These are phyloP conservation scores for Boletus coccyginus DNA, from an alignment of 768 basidiomycete species.

Conservation along the genomic window DNA sequence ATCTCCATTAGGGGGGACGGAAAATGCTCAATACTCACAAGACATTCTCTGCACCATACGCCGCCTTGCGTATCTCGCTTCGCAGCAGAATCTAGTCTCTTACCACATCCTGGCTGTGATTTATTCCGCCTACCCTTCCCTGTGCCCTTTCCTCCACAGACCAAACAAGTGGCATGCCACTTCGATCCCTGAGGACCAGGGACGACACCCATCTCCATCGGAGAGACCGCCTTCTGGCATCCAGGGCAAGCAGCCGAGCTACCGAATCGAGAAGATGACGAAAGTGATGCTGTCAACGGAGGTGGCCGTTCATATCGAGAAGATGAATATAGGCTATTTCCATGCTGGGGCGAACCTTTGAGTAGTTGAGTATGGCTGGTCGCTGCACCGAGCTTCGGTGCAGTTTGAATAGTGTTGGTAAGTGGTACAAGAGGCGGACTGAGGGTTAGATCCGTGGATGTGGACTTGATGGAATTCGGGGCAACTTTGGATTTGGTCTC, in stretches of 20 bases:
- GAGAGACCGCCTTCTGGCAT: conserved; percentile 68
- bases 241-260: conserved; percentile 63
- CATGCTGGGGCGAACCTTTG: conserved; percentile 12
- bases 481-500: conserved; percentile 11
- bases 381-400: conserved; percentile 2
- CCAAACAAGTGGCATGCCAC: conserved; percentile 77
- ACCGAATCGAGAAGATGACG: conserved; percentile 31
- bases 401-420: conserved; percentile 16
- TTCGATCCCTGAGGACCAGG: conserved; percentile 79
- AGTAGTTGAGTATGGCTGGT: conserved; percentile 8
- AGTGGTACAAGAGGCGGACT: conserved; percentile 20
- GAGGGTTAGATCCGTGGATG: conserved; percentile 5
- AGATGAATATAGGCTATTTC: conserved; percentile 22
- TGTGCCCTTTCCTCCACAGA: conserved; percentile 70
- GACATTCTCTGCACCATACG: conserved; percentile 84
- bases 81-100: conserved; percentile 79
- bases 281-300: conserved; percentile 13
- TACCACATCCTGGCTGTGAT: conserved; percentile 74
- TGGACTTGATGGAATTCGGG: conserved; percentile 10
- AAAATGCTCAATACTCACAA: conserved; percentile 44
- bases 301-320: conserved; percentile 30
- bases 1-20: background rate
- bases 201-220: conserved; percentile 84
- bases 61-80: conserved; percentile 66
- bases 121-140: conserved; percentile 46